A percentile compares a stretch with the other conserved stretches of the same genome.
phyloP scores from a whole-genome alignment of 2,329 filamentous ascomycete species.

The Dactylella cylindrospora region DNA sequence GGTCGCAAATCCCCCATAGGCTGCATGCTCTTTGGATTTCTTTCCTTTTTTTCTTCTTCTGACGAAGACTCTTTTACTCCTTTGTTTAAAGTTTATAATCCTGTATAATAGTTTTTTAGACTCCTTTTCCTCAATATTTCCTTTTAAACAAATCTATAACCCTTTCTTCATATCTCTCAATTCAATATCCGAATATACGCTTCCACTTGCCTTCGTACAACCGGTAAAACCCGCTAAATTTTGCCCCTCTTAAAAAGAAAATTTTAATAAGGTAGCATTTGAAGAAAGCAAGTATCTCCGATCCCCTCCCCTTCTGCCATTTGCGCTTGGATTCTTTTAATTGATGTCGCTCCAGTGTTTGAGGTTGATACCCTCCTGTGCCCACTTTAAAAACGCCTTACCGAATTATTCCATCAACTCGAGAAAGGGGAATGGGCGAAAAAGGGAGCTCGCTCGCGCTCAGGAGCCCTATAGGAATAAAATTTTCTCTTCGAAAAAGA shows the following conservation, averaged over 20 bases:
- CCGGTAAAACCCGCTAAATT: too few relatives aligned
- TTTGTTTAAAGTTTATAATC: constrained; percentile 19
- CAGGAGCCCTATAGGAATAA: not conserved
- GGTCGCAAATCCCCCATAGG: too few relatives aligned
- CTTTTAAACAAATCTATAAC: too few relatives aligned
- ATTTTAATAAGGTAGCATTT: too few relatives aligned
- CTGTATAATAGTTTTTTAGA: constrained; percentile 39
- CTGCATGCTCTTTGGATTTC: constrained; percentile 4
- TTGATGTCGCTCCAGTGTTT: constrained; percentile 35
- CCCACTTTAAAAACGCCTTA: constrained; percentile 10
- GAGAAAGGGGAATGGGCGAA: constrained; percentile 29
- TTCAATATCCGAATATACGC: too few relatives aligned
- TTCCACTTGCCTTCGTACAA: too few relatives aligned
- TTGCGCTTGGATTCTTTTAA: constrained; percentile 38
- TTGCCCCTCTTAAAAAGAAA: too few relatives aligned
- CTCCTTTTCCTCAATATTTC: too few relatives aligned
- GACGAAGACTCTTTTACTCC: not conserved
- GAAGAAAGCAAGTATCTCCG: too few relatives aligned
- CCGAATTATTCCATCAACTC: constrained; percentile 34
- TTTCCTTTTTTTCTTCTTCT: not conserved
- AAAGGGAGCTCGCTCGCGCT: not conserved
- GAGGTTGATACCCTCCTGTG: constrained; percentile 28
- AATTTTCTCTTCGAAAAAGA: not conserved
- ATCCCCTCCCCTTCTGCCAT: too few relatives aligned
- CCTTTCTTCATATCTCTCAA: too few relatives aligned